A percentile compares a stretch with the other conserved stretches of the same genome.
These are phyloP conservation scores for Daldinia caldariorum DNA, from an alignment of 495 filamentous ascomycete genomes.

Conservation along the genomic window DNA sequence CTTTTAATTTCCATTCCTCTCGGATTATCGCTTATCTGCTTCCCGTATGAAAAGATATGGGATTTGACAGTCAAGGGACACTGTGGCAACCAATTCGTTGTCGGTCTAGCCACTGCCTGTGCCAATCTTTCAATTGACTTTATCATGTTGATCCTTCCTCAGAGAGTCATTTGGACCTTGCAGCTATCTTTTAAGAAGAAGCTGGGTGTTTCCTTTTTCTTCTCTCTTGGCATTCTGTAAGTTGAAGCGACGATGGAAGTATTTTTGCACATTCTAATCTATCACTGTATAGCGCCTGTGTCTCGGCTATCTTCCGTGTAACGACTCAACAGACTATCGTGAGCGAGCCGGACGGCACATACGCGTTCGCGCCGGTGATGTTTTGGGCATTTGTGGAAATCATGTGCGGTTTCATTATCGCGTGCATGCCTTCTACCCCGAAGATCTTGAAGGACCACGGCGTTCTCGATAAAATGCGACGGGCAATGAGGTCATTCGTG, in stretches of 20 bases:
- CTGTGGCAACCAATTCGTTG: constrained; percentile 36
- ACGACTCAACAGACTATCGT: constrained; percentile 39
- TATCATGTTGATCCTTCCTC: constrained; percentile 51
- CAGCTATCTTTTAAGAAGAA: constrained; percentile 45
- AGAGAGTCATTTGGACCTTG: constrained; percentile 52
- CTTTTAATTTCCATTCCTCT: constrained; percentile 44
- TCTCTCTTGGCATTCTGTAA: constrained; percentile 54
- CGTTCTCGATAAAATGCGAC: constrained; percentile 30
- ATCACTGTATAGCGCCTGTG: constrained; percentile 39
- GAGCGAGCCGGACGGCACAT: constrained; percentile 34
- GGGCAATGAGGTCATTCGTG: constrained; percentile 22
- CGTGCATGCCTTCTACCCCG: constrained; percentile 46
- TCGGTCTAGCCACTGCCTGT: constrained; percentile 38
- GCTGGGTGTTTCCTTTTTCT: constrained; percentile 50
- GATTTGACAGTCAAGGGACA: constrained; percentile 34
- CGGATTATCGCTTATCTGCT: constrained; percentile 51
- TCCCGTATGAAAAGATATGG: constrained; percentile 51
- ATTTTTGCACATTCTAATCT: constrained; percentile 13
- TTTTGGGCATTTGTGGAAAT: constrained; percentile 50
- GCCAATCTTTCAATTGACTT: constrained; percentile 51
- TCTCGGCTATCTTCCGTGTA: constrained; percentile 45
- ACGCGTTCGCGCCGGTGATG: constrained; percentile 36
- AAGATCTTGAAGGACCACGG: constrained; percentile 45
- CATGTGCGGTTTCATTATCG: constrained; percentile 47
- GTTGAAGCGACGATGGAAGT: constrained; percentile 17